Base-by-base conservation (phyloP, 1,284 basidiomycete genomes). In the Ustilago sp. region DNA sequence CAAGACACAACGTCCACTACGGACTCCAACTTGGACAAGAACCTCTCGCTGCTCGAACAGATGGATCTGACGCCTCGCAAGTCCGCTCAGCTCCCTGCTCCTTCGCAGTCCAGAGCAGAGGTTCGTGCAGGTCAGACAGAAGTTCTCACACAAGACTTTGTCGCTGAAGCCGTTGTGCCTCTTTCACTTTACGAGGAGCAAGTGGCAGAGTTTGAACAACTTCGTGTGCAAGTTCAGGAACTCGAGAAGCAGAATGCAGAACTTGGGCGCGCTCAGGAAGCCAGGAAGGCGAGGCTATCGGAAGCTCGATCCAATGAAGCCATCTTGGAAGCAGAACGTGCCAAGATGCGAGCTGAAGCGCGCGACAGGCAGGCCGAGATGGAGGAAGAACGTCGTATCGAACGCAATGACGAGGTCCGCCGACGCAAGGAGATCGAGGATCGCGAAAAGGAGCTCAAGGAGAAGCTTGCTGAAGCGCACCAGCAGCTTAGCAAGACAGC, bases 311-410 rank as follows among this genome's bases (percentile, higher is more conserved):
- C 63, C 31, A 77, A 71, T 43, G 69, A 75, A 50, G 70, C 68
- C 23, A 41, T 80, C 31, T 48, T 80, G 15, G 75, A 78, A 48
- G 73, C 72, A 0, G 87, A 87, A 28, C 87, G 89, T 31, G 85
- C 90, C 19, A 88, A 89, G 61, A 87, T 89, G 50, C 84, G 87
- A 31, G 78, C 90, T 23, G 88, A 88, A 63, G 90, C 90, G 71
- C 89, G 89, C 48, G 88, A 90, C 54, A 87, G 88, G 57, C 88
- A 89, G 70, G 85, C 89, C 19, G 89, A 90, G 51, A 61, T 79
- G 66, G 82, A 83, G 41, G 80, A 80, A 38, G 77, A 80, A 43
- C 71, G 74, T 38, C 69, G 71, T 13, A 60, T 81, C 47, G 82
- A 82, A 39, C 61, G 75, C 38, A 72, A 74, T 35, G 82, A 83